A percentile compares a stretch with the other conserved stretches of the same genome.
These are phyloP conservation scores for Stenogyne calaminthoides DNA, from an alignment of 305 asterid species.

Conservation along the genomic window DNA sequence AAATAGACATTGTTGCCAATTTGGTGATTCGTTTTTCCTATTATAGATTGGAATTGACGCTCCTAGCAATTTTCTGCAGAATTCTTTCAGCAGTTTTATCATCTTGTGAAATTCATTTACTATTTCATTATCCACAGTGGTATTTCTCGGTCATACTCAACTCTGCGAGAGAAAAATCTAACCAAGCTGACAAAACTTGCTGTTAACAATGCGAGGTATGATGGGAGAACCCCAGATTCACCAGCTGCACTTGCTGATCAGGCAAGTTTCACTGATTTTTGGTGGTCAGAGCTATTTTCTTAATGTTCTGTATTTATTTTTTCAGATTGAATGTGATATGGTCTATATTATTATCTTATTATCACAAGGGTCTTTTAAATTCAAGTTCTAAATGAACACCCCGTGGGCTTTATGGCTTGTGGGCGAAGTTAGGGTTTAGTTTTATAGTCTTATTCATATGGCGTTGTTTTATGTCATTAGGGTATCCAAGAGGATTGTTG, in stretches of 20 bases:
- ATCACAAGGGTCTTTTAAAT: too few relatives aligned
- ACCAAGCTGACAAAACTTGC: slow-evolving; percentile 82
- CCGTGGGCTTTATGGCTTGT: too few relatives aligned
- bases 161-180: slow-evolving; percentile 75
- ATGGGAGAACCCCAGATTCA: slow-evolving; percentile 87
- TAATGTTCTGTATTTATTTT: slow-evolving; percentile 19
- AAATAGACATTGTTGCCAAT: slow-evolving; percentile 27
- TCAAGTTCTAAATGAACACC: too few relatives aligned
- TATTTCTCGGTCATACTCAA: slow-evolving; percentile 70
- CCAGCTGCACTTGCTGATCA: slow-evolving; percentile 80
- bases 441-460: too few relatives aligned
- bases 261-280: slow-evolving; percentile 44
- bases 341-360: too few relatives aligned
- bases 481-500: too few relatives aligned
- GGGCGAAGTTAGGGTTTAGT: too few relatives aligned
- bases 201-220: slow-evolving; percentile 72
- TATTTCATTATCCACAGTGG: slow-evolving; percentile 54
- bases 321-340: background rate
- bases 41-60: slow-evolving; percentile 12
- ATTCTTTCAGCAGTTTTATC: slow-evolving; percentile 13
- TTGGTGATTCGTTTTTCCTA: background rate
- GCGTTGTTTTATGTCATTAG: too few relatives aligned
- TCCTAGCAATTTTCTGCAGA: slow-evolving; percentile 17
- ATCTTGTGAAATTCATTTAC: slow-evolving; percentile 21
- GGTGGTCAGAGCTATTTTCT: slow-evolving; percentile 11